Conservation (phyloP, 2,329 filamentous ascomycete species). For the Hymenoscyphus salicellus region DNA sequence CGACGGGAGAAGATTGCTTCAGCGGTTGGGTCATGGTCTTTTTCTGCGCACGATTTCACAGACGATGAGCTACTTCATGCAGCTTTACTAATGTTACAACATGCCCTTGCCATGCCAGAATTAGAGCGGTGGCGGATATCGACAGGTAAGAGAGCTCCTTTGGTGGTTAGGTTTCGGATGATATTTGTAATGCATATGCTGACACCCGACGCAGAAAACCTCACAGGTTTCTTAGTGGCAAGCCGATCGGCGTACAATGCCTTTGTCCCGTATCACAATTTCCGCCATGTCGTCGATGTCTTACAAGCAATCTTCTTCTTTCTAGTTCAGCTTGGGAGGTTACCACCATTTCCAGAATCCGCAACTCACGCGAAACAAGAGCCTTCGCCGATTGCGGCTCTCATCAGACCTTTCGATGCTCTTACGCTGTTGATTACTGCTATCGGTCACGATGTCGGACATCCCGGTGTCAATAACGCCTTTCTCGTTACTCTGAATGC, state of each 20-base stretch:
- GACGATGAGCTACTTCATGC: conserved; percentile 89
- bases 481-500: conserved; percentile 91
- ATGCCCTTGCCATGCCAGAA: conserved; percentile 78
- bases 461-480: conserved; percentile 96
- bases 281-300: conserved; percentile 94
- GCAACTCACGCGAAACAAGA: conserved; percentile 8
- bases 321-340: conserved; percentile 72
- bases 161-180: conserved; percentile 28
- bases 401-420: conserved; percentile 84
- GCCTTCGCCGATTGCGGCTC: conserved; percentile 62
- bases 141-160: conserved; percentile 55
- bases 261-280: conserved; percentile 97
- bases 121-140: conserved; percentile 77
- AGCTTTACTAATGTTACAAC: conserved; percentile 83
- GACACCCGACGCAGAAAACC: conserved; percentile 59
- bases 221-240: conserved; percentile 81
- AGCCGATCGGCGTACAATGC: conserved; percentile 93
- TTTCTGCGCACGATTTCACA: conserved; percentile 82
- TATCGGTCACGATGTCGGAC: conserved; percentile 97
- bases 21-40: conserved; percentile 73
- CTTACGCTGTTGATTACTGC: conserved; percentile 87
- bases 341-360: conserved; percentile 62
- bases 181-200: conserved; percentile 37
- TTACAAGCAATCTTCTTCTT: conserved; percentile 92
- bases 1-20: conserved; percentile 64